Percentiles rank a stretch among this genome's conserved stretches.
Conservation (phyloP, 148 eudicot species). For the Chenopodium suecicum region DNA sequence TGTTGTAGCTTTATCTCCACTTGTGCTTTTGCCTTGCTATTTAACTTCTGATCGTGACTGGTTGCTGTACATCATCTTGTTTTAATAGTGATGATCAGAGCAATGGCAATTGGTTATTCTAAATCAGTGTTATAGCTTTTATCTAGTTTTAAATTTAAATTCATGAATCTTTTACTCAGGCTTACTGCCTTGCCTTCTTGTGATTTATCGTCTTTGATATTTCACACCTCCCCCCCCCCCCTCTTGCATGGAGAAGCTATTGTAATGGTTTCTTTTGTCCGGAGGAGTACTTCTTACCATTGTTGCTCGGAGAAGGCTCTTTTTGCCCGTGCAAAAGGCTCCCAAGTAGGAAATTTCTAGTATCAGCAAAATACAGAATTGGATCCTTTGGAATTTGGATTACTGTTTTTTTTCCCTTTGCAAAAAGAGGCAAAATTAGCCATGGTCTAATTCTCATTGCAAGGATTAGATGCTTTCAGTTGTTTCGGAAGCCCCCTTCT, state of each 20-base stretch:
- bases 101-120: constrained; percentile 18
- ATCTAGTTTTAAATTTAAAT: neutral
- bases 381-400: no score
- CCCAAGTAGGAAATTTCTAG: no score
- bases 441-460: no score
- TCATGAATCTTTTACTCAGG: neutral
- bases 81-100: constrained; percentile 27
- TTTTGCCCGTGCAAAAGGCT: no score
- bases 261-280: neutral
- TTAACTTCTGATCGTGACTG: constrained; percentile 22
- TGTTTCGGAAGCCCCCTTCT: neutral
- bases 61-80: constrained; percentile 38
- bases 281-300: neutral
- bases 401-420: no score
- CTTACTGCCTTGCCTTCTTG: neutral
- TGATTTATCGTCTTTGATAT: neutral
- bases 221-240: neutral
- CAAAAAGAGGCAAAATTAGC: no score
- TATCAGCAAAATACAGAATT: no score
- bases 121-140: neutral
- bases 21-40: constrained; percentile 20
- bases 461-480: neutral
- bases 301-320: no score
- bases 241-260: neutral
- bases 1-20: constrained; percentile 27